Evolutionary conservation across 106 monocot species (phyloP), one percentile per base, ranked within the genome.

Genomic region (Phalaenopsis equestris): DNA sequence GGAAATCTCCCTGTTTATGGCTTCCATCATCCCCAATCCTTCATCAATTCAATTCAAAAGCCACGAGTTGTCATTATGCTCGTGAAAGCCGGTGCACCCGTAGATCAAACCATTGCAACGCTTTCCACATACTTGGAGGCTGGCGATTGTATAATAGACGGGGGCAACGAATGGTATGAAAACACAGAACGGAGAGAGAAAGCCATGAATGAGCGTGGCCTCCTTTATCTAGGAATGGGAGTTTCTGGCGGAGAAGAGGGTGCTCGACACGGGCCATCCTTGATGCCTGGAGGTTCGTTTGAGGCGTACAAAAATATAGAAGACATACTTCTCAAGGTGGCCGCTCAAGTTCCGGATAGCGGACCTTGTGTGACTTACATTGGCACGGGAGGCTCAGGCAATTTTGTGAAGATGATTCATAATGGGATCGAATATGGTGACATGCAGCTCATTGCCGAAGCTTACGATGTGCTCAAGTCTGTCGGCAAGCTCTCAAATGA

Each of bases 181-280:
- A 88, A 88, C 79, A 88, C 88, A 0, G 88, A 88, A 83, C 83
- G 88, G 79, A 86, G 88, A 72, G 88, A 86, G 79, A 86, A 88
- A 42, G 85, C 78, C 8, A 79, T 88, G 88, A 80, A 86, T n/a
- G 85, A 88, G 42, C 80, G 41, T 56, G 88, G 85, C 24, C 81
- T 88, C 14, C 88, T 88, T 47, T 88, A 86, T 82, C 83, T 88
- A 12, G 88, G 88, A 37, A 88, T 88, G 88, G 88, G 88, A 70
- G 88, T 88, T 18, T 88, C 88, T n/a, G 88, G 88, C 19, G 88
- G 88, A 42, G 88, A 88, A 77, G 88, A 88, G 47, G 88, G 88
- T 47, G 88, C 88, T 6, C 46, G 85, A 1, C 19, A 88, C 49
- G 88, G 88, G 5, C 88, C 88, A 81, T 88, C 88, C 24, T 45